phyloP scores from a whole-genome alignment of 2,329 filamentous ascomycete genomes.

The Colletotrichum tofieldiae region DNA sequence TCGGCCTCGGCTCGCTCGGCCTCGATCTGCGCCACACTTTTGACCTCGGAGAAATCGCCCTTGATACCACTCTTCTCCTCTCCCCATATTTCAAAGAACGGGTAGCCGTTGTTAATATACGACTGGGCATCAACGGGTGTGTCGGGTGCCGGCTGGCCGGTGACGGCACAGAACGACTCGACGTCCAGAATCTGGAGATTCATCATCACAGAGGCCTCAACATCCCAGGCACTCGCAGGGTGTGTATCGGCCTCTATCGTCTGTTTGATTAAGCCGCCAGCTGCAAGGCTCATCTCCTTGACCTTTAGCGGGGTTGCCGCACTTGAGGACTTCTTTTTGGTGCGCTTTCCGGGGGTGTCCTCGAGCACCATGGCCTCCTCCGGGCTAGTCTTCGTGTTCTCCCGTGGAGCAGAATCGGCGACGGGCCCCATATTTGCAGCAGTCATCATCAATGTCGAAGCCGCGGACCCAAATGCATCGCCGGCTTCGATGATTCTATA shows the following conservation, averaged over 20 bases:
- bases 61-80: slow-evolving; percentile 43
- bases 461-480: not conserved
- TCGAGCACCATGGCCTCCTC: not conserved
- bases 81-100: slow-evolving; percentile 54
- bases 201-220: slow-evolving; percentile 48
- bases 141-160: slow-evolving; percentile 52
- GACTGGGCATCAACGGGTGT: slow-evolving; percentile 53
- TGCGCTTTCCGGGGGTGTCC: not conserved
- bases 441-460: not conserved
- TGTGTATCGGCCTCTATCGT: slow-evolving; percentile 52
- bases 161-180: slow-evolving; percentile 52
- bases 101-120: slow-evolving; percentile 53
- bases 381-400: not conserved
- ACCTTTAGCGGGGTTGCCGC: slow-evolving; percentile 14
- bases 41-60: slow-evolving; percentile 43
- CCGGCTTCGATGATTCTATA: too few species aligned
- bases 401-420: not conserved
- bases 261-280: slow-evolving; percentile 59
- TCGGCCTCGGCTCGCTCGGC: slow-evolving; percentile 34
- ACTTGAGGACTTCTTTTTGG: not conserved
- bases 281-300: slow-evolving; percentile 54
- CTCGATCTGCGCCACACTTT: slow-evolving; percentile 44
- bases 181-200: slow-evolving; percentile 60
- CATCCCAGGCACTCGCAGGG: slow-evolving; percentile 50
- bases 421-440: not conserved